phyloP scores from a whole-genome alignment of 2,329 filamentous ascomycete species.

The Phialophora verrucosa region DNA sequence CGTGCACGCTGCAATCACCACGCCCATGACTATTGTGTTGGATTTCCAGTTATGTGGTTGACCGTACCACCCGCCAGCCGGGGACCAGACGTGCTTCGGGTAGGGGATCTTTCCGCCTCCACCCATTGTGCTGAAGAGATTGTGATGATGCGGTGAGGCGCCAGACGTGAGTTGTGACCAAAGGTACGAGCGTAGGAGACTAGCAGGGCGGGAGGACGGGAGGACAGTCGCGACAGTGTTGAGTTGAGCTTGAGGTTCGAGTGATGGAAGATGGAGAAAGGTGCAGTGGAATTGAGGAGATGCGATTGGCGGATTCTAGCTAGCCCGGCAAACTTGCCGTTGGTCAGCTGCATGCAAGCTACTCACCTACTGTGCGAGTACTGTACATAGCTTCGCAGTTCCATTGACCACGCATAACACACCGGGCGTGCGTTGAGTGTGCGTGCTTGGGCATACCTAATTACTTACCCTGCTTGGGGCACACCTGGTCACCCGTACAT shows the following conservation, averaged over 20 bases:
- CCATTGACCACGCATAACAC: too few species aligned
- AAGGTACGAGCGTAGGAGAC: neutral
- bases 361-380: too few species aligned
- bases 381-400: too few species aligned
- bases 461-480: too few species aligned
- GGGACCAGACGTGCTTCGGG: constrained; percentile 97
- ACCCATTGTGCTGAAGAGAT: constrained; percentile 58
- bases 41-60: constrained; percentile 93
- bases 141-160: neutral
- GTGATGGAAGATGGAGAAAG: constrained; percentile 6
- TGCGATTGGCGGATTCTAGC: constrained; percentile 21
- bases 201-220: neutral
- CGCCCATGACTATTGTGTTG: constrained; percentile 81
- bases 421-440: too few species aligned
- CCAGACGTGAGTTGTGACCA: neutral
- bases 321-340: constrained; percentile 17
- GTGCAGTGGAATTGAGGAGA: constrained; percentile 10
- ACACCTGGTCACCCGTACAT: neutral
- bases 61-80: constrained; percentile 94
- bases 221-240: neutral
- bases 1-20: constrained; percentile 70
- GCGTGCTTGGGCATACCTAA: too few species aligned
- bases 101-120: constrained; percentile 80
- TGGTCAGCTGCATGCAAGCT: neutral
- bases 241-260: neutral